These are phyloP conservation scores for Saposhnikovia divaricata DNA, from an alignment of 129 eudicot species.

Conservation along the genomic window DNA sequence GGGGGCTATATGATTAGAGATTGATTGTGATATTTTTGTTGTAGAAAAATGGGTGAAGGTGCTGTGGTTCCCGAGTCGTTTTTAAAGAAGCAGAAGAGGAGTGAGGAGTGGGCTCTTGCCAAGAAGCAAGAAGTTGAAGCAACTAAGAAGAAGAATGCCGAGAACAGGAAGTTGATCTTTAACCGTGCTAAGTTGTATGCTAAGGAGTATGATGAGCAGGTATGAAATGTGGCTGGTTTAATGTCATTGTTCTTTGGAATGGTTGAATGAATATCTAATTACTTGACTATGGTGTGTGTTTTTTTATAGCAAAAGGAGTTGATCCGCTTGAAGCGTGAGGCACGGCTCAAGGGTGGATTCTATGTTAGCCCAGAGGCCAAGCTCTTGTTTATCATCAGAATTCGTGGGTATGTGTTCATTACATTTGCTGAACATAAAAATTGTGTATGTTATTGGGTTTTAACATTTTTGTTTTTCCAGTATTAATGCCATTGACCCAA, in stretches of 20 bases:
- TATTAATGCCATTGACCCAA: conserved; percentile 76
- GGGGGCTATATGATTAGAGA: background rate
- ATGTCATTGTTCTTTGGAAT: background rate
- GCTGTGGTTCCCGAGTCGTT: conserved; percentile 57
- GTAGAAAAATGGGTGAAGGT: conserved; percentile 18
- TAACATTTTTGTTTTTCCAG: conserved; percentile 20
- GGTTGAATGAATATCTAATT: background rate
- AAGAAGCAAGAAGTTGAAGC: conserved; percentile 44
- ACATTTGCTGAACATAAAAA: background rate
- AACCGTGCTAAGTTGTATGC: conserved; percentile 52
- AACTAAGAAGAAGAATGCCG: conserved; percentile 50
- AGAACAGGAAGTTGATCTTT: conserved; percentile 51
- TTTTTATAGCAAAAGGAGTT: conserved; percentile 53
- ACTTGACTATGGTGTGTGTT: background rate
- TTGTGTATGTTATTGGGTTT: background rate
- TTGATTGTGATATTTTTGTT: too few relatives aligned
- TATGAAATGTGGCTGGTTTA: background rate
- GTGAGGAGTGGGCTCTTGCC: conserved; percentile 68
- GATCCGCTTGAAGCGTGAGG: conserved; percentile 64
- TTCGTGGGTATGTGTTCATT: conserved; percentile 47
- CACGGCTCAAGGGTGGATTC: conserved; percentile 69
- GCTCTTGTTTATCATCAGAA: conserved; percentile 59
- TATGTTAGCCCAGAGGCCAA: conserved; percentile 75
- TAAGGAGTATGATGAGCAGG: conserved; percentile 68
- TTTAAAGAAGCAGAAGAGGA: conserved; percentile 76